Evolutionary conservation across 2,329 filamentous ascomycete genomes (phyloP), one percentile per base, ranked within the genome.

Genomic region (Graphilbum ipis-grandicollis): DNA sequence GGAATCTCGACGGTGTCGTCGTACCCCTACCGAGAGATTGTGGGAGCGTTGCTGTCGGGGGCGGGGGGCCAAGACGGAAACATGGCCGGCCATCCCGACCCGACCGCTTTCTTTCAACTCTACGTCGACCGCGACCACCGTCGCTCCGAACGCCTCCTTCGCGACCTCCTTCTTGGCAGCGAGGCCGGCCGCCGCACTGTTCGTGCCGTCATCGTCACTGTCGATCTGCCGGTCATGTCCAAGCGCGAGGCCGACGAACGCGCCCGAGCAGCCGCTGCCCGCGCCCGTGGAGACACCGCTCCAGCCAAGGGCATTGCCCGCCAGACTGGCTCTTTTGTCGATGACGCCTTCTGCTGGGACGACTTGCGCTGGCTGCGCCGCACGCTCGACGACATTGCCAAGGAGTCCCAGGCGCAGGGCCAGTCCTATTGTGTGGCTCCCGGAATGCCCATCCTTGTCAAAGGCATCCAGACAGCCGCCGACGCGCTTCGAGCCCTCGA

Each of bases 241-340:
- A 68, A 73, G 45, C 63, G 69, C 14, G 68, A 73, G 43, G 65
- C 65, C 2, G 68, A 73, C 41, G 67, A 71, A 45, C 62, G 67
- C 3, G 41, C 38, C 4, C 38, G 35, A 4, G 18, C n/a, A 2
- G 29, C 22, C 3, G 34, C 26, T 6, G 30, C 31, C 3, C 38
- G 28, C 23, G 29, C 34, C 19, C 37, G 37, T 1, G 35, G 38
- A 23, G 21, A 35, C 12, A 14, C 19, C 9, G 5, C 17, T 13
- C 18, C 29, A n/a, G 17, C 21, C 35, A 58, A 62, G 17, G 66
- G 60, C 15, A 43, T 71, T 6, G 67, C 65, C 0, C 56, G 65
- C 1, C 49, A 68, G 12, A 71, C 68, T 57, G 61, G 57, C 0
- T 52, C 58, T 5, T 67, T 63, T 42, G 64, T 69, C 19, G 67